Percentiles rank a stretch among this genome's conserved stretches.
Evolutionary conservation across 257 asterid species (phyloP).

Genomic region (Datura wrightii): DNA sequence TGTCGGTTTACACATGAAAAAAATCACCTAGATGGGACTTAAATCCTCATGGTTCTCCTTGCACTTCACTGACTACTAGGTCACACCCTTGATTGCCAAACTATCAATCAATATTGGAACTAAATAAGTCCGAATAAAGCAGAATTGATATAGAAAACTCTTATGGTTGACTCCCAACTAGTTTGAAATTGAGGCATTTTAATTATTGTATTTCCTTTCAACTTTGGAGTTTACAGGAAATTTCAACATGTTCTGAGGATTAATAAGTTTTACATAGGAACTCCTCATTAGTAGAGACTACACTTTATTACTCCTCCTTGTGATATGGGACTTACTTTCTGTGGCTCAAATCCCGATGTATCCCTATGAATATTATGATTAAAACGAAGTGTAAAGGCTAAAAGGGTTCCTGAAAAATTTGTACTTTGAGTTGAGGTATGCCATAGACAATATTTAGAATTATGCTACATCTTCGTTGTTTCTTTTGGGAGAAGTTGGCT

Average conservation of each 20-base stretch:
- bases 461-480: slow-evolving; percentile 23
- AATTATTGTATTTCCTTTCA: too few relatives aligned
- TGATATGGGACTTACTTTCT: neutral
- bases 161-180: too few relatives aligned
- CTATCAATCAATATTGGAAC: too few relatives aligned
- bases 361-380: neutral
- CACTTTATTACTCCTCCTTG: neutral
- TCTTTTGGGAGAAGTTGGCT: neutral
- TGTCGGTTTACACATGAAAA: too few relatives aligned
- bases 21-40: too few relatives aligned
- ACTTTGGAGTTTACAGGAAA: neutral
- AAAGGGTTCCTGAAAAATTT: neutral
- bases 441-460: neutral
- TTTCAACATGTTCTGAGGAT: neutral
- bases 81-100: too few relatives aligned
- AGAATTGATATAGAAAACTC: too few relatives aligned
- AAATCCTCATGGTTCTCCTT: too few relatives aligned
- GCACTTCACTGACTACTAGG: too few relatives aligned
- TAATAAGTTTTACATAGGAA: slow-evolving; percentile 1
- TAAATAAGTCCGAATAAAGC: too few relatives aligned
- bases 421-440: neutral
- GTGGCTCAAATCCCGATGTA: neutral
- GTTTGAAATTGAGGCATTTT: too few relatives aligned
- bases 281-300: neutral
- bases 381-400: neutral